Evolutionary conservation across 305 asterid genomes (phyloP), one percentile per base, ranked within the genome.

Genomic region (Fraxinus sp.): DNA sequence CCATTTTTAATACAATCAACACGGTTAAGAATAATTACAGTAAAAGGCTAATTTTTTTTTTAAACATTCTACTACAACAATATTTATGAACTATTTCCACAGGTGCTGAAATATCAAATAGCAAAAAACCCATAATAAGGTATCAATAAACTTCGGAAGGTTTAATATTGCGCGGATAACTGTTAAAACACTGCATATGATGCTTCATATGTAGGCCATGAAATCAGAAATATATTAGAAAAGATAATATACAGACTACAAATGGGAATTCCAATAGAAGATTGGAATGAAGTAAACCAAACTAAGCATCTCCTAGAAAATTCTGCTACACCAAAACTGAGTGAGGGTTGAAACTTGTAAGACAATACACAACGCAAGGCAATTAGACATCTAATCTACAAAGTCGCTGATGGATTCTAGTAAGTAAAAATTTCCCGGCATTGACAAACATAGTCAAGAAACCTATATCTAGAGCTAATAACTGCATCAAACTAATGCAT

Each of bases 251-350:
- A 84, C 84, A 87, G n/a, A 6, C 41, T 68, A 75, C 82, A 78
- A 28, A 78, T 10, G 36, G 4, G 62, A 84, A 84, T 79, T 79
- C 72, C 78, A 75, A 77, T 43, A 82, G 59, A 77, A 79, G n/a
- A 24, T 46, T 77, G 75, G 37, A 77, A 39, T 16, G 4, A 68
- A 22, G 39, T 11, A 37, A 79, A 52, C 68, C 75, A 66, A 46
- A 80, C 66, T 13, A 7, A 18, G 49, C 24, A 70, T 66, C 57
- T 49, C 35, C 85, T 66, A 81, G 13, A 22, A 10, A 79, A 71
- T 81, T 59, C 75, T 71, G 70, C 83, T 78, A 72, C 52, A 78
- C 16, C 89, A 87, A 85, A 84, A 82, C 89, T 77, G 84, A 82
- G 83, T 70, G 76, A 28, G 33, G 68, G 64, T 30, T 24, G 20